phyloP scores from a whole-genome alignment of 331 rosid genomes.

The Stylosanthes scabra region DNA sequence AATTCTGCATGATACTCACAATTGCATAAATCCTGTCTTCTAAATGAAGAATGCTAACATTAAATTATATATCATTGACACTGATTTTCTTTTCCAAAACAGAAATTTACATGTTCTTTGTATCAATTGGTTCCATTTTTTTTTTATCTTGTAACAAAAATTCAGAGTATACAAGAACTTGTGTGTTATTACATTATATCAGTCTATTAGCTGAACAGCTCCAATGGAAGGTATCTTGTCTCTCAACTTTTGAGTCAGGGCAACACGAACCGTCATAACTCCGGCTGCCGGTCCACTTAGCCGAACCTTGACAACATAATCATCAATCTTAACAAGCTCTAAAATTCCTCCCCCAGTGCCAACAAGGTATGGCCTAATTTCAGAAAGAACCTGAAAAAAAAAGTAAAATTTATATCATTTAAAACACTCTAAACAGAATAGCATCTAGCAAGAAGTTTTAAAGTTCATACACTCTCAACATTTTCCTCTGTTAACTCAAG shows the following conservation, averaged over 20 bases:
- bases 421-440: conserved; percentile 3
- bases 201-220: conserved; percentile 84
- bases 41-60: neutral
- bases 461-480: conserved; percentile 71
- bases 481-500: conserved; percentile 83
- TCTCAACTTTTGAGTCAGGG: conserved; percentile 88
- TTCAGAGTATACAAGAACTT: conserved; percentile 25
- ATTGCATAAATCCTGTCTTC: too few species aligned
- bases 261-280: conserved; percentile 93
- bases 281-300: conserved; percentile 92
- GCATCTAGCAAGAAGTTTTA: neutral
- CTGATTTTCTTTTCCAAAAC: neutral
- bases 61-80: neutral
- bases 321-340: conserved; percentile 76
- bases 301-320: conserved; percentile 76
- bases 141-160: conserved; percentile 19
- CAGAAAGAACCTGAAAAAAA: conserved; percentile 75
- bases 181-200: conserved; percentile 48
- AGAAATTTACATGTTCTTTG: conserved; percentile 38
- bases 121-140: conserved; percentile 19
- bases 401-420: conserved; percentile 13
- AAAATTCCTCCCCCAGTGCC: conserved; percentile 98
- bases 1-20: neutral
- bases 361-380: conserved; percentile 91
- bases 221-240: conserved; percentile 91